A percentile compares a stretch with the other conserved stretches of the same genome.
Evolutionary conservation across 345 rosid genomes (phyloP).

Genomic region (Reutealis trisperma): DNA sequence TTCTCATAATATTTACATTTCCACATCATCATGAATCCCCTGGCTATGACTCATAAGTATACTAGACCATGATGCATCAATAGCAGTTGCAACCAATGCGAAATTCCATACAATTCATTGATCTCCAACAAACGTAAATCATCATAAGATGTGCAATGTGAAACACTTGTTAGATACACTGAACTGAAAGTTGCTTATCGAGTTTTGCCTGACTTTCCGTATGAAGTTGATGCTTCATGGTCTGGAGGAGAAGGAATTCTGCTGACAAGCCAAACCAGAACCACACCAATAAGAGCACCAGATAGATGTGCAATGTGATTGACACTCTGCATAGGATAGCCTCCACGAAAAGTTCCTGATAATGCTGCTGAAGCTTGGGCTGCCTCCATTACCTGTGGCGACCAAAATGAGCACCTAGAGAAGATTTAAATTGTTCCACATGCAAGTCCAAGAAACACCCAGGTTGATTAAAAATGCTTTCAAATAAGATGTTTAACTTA

Average conservation of each 20-base stretch:
- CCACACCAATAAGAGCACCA: conserved; percentile 80
- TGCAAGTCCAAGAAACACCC: neutral
- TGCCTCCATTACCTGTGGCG: conserved; percentile 82
- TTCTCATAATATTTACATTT: neutral
- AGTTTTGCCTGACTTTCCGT: conserved; percentile 30
- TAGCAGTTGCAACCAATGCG: neutral
- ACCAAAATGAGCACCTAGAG: conserved; percentile 11
- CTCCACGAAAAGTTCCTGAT: conserved; percentile 54
- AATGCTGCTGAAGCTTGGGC: conserved; percentile 85
- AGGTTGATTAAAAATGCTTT: neutral
- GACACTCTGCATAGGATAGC: conserved; percentile 63
- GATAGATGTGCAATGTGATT: conserved; percentile 94
- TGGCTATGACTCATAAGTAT: neutral
- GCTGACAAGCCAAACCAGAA: conserved; percentile 82
- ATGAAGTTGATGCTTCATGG: conserved; percentile 25
- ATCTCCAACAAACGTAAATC: neutral
- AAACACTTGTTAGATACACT: too few relatives aligned
- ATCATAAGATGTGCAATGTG: neutral
- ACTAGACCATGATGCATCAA: neutral
- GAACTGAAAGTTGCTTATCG: neutral
- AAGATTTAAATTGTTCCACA: neutral
- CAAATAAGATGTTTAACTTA: neutral
- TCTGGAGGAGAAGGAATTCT: conserved; percentile 61
- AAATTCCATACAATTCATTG: neutral
- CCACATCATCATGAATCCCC: neutral